phyloP scores from a whole-genome alignment of 2,329 filamentous ascomycete species.

The Kalmusia sp. region DNA sequence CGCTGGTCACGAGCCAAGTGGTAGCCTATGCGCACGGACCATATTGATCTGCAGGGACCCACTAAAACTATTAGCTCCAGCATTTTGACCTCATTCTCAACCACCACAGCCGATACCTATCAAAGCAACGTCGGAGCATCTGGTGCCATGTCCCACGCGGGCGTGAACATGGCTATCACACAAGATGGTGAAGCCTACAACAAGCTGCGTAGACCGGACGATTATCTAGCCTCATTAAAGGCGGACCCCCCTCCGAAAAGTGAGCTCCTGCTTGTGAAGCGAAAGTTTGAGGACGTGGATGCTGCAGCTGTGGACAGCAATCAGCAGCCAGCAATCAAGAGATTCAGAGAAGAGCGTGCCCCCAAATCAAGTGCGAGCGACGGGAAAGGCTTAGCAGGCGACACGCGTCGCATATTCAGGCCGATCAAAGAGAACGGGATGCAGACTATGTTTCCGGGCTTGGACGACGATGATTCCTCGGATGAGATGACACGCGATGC shows the following conservation, averaged over 20 bases:
- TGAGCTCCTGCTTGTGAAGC: slow-evolving; percentile 18
- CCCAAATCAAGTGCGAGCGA: neutral
- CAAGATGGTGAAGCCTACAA: slow-evolving; percentile 45
- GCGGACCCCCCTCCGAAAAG: slow-evolving; percentile 14
- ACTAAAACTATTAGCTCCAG: slow-evolving; percentile 8
- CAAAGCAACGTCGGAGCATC: neutral
- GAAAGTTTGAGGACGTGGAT: slow-evolving; percentile 28
- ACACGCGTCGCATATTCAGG: slow-evolving; percentile 13
- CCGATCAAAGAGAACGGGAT: slow-evolving; percentile 30
- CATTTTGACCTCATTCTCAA: neutral
- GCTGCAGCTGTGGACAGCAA: neutral
- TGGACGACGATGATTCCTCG: slow-evolving; percentile 34
- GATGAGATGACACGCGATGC: slow-evolving; percentile 39
- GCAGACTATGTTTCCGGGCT: slow-evolving; percentile 38
- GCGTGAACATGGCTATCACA: slow-evolving; percentile 39
- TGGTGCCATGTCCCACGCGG: slow-evolving; percentile 28
- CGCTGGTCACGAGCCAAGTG: too few relatives aligned
- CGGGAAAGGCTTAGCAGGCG: neutral
- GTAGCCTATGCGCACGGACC: neutral
- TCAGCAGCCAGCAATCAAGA: slow-evolving; percentile 21
- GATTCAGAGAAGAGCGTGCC: slow-evolving; percentile 15
- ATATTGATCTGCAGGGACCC: neutral
- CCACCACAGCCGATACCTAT: neutral
- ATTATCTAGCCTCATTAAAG: slow-evolving; percentile 26
- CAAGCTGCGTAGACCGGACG: slow-evolving; percentile 43